phyloP scores from a whole-genome alignment of 306 rosid genomes.

The Castanea crenata region DNA sequence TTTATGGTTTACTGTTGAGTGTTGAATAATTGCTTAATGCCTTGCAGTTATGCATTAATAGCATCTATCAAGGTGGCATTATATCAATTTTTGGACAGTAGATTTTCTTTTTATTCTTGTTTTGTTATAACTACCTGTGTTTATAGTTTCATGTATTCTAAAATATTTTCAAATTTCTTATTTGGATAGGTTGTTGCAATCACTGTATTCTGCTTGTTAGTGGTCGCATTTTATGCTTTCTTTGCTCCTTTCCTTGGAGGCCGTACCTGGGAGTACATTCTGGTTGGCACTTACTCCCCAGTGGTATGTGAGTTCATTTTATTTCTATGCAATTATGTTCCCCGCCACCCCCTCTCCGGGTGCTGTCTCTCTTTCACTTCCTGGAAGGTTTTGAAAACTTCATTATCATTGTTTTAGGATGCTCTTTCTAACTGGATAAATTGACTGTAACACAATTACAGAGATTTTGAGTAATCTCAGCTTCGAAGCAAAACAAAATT shows the following conservation, averaged over 20 bases:
- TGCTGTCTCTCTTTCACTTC: too few relatives aligned
- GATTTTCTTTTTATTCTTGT: neutral
- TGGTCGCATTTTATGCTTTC: slow-evolving; percentile 89
- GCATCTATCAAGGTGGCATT: slow-evolving; percentile 2
- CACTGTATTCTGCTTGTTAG: slow-evolving; percentile 83
- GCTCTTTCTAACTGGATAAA: neutral
- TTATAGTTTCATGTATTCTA: slow-evolving; percentile 20
- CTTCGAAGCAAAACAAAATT: neutral
- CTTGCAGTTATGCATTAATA: neutral
- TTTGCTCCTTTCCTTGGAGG: slow-evolving; percentile 94
- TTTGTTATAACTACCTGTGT: slow-evolving; percentile 6
- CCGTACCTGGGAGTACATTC: slow-evolving; percentile 66
- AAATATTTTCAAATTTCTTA: slow-evolving; percentile 28
- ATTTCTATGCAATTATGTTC: neutral
- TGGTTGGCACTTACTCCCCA: slow-evolving; percentile 73
- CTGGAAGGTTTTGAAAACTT: neutral
- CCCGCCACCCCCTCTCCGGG: neutral
- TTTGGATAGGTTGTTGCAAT: slow-evolving; percentile 81
- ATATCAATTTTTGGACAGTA: neutral
- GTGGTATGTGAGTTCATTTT: slow-evolving; percentile 58
- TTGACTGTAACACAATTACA: neutral
- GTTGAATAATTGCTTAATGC: neutral
- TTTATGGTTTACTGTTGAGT: neutral
- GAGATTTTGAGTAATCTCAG: neutral
- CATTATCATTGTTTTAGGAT: neutral